A percentile compares a stretch with the other conserved stretches of the same genome.
These are phyloP conservation scores for Tilletia walkeri DNA, from an alignment of 1,284 basidiomycete genomes.

Conservation along the genomic window DNA sequence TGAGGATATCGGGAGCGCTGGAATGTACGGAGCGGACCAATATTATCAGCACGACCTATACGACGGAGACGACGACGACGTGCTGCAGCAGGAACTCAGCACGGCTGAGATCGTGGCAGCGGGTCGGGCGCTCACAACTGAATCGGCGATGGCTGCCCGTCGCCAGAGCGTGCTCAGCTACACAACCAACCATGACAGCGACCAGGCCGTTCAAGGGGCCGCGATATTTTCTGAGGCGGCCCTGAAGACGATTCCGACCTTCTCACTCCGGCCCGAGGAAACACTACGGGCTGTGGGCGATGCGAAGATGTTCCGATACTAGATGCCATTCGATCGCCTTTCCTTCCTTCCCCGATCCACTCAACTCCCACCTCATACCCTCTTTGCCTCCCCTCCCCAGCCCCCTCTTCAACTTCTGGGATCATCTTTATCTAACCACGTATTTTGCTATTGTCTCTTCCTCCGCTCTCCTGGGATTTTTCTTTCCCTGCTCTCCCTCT, in stretches of 20 bases:
- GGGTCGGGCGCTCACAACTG: constrained; percentile 11
- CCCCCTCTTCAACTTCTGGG: not conserved
- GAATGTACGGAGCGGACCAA: not conserved
- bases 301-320: constrained; percentile 5
- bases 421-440: not conserved
- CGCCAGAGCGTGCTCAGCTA: constrained; percentile 17
- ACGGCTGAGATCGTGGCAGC: constrained; percentile 16
- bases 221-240: constrained; percentile 10
- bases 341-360: not conserved
- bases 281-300: constrained; percentile 17
- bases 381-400: not conserved
- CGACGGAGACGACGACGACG: constrained; percentile 3
- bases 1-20: not conserved
- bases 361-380: not conserved
- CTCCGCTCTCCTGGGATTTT: not conserved
- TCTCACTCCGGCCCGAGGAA: constrained; percentile 16
- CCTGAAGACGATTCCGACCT: constrained; percentile 10
- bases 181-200: constrained; percentile 11
- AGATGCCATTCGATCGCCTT: not conserved
- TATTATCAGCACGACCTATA: not conserved
- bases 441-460: not conserved
- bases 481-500: not conserved
- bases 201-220: constrained; percentile 5
- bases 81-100: constrained; percentile 10
- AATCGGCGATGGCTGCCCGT: constrained; percentile 1